Percentiles rank a stretch among this genome's conserved stretches.
Conservation (phyloP, 176 grass and related monocot species). For the Tillandsia fasciculata region DNA sequence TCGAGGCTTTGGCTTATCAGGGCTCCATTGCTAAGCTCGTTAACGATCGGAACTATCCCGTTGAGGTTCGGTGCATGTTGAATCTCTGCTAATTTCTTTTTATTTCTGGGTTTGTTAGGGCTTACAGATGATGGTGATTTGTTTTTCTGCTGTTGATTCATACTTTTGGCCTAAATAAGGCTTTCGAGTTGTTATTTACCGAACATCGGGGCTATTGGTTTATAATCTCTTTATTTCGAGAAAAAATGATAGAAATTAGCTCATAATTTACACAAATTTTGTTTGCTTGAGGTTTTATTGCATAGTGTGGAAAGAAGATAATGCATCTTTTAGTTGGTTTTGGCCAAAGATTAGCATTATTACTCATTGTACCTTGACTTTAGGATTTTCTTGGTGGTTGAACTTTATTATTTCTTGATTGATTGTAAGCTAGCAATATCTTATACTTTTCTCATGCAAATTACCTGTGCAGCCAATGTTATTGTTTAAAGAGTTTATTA, state of each 20-base stretch:
- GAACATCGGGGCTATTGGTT: too few species aligned
- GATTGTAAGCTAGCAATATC: too few species aligned
- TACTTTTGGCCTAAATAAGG: not conserved
- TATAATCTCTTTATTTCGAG: not conserved
- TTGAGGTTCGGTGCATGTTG: slow-evolving; percentile 47
- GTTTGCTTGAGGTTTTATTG: not conserved
- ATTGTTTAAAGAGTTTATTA: too few species aligned
- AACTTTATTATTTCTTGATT: too few species aligned
- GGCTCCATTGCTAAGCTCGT: slow-evolving; percentile 88
- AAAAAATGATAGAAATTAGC: not conserved
- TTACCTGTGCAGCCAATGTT: too few species aligned
- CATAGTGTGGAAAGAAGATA: not conserved
- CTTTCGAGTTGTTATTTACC: not conserved
- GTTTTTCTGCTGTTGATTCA: not conserved
- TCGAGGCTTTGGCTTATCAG: slow-evolving; percentile 84
- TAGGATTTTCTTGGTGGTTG: too few species aligned
- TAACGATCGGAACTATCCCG: slow-evolving; percentile 69
- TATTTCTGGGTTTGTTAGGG: not conserved
- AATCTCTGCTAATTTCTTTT: slow-evolving; percentile 5
- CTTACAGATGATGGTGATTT: not conserved
- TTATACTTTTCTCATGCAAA: too few species aligned
- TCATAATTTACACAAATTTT: not conserved
- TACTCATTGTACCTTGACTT: too few species aligned
- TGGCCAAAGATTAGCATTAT: not conserved
- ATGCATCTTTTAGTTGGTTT: not conserved